Conservation (phyloP, 176 grass and related monocot genomes). For the Oryza meyeriana region DNA sequence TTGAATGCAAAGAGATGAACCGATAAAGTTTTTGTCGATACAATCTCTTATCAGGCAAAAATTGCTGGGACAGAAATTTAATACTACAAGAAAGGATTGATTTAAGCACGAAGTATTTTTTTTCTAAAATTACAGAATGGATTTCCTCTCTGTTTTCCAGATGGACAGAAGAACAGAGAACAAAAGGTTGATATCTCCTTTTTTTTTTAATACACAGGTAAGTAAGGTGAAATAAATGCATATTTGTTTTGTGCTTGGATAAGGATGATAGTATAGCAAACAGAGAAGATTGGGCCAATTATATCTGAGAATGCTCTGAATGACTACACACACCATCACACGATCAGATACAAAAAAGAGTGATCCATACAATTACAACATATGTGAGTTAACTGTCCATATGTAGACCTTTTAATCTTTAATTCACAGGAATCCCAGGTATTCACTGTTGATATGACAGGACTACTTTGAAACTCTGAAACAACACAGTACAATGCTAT, state of each 20-base stretch:
- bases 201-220: not conserved
- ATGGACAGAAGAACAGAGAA: not conserved
- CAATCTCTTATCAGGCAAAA: not conserved
- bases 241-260: not conserved
- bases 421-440: conserved; percentile 19
- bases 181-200: not conserved
- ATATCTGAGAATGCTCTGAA: conserved; percentile 10
- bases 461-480: not conserved
- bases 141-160: not conserved
- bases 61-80: not conserved
- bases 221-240: conserved; percentile 1
- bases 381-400: conserved; percentile 31
- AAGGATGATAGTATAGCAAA: not conserved
- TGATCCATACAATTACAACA: conserved; percentile 24
- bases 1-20: not conserved
- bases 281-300: not conserved
- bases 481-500: not conserved
- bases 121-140: not conserved
- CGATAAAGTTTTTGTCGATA: not conserved
- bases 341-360: conserved; percentile 21
- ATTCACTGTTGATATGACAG: not conserved
- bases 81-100: not conserved
- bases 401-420: conserved; percentile 19
- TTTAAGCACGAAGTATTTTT: not conserved
- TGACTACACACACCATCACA: conserved; percentile 29